phyloP scores from a whole-genome alignment of 441 rosid genomes.

The Aleurites moluccanus region DNA sequence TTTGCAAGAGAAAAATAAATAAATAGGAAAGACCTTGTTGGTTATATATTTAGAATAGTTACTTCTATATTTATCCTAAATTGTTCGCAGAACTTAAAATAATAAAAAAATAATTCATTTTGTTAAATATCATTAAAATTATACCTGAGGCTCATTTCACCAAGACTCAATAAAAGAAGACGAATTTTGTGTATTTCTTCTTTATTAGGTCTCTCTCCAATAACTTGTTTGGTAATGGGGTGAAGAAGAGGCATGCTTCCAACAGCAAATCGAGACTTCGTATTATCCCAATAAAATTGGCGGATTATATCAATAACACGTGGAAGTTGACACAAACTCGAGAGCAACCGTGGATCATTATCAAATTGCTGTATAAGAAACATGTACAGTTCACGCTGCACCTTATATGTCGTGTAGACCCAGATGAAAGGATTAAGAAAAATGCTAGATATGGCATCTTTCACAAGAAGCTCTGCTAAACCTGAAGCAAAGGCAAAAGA shows the following conservation, averaged over 20 bases:
- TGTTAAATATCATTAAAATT: neutral
- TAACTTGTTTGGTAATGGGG: conserved; percentile 56
- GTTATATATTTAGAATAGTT: neutral
- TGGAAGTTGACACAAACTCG: conserved; percentile 81
- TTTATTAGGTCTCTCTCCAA: conserved; percentile 80
- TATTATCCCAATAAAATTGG: conserved; percentile 87
- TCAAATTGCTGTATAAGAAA: conserved; percentile 92
- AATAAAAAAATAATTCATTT: neutral
- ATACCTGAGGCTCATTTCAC: conserved; percentile 99
- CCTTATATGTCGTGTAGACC: conserved; percentile 76
- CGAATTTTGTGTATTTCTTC: conserved; percentile 97
- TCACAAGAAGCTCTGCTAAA: conserved; percentile 76
- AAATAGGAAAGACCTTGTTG: neutral
- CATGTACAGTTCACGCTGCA: conserved; percentile 98
- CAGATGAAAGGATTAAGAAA: conserved; percentile 94
- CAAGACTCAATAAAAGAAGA: conserved; percentile 92
- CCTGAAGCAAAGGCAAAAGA: conserved; percentile 45
- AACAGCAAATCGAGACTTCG: conserved; percentile 59
- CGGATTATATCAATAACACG: conserved; percentile 78
- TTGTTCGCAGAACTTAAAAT: neutral
- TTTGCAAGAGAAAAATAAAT: neutral
- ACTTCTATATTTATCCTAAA: neutral
- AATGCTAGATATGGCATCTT: conserved; percentile 85
- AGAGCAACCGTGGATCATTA: conserved; percentile 78
- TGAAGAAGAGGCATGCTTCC: conserved; percentile 88